Percentiles rank a stretch among this genome's conserved stretches.
Conservation (phyloP, 2,329 filamentous ascomycete species). For the Phyllosticta paracitricarpa region DNA sequence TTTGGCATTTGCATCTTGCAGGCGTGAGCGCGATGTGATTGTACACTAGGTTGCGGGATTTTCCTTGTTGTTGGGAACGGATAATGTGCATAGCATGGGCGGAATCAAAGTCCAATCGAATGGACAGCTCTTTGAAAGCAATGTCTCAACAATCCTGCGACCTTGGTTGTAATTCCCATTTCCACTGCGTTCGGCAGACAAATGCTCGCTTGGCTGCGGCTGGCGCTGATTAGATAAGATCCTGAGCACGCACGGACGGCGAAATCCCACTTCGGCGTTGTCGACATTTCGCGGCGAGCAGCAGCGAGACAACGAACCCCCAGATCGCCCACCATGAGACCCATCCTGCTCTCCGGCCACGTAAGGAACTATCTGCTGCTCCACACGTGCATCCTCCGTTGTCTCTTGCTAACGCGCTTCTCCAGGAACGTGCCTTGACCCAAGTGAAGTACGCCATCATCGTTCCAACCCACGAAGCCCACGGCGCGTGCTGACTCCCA, state of each 20-base stretch:
- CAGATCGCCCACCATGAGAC: slow-evolving; percentile 58
- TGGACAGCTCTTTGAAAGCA: neutral
- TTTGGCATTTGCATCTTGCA: neutral
- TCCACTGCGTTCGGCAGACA: neutral
- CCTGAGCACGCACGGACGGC: slow-evolving; percentile 1
- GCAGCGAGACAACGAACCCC: slow-evolving; percentile 6
- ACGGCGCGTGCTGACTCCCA: neutral
- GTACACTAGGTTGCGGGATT: neutral
- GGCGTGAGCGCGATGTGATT: neutral
- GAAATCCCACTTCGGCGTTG: slow-evolving; percentile 10
- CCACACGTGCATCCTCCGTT: neutral
- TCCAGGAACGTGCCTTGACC: slow-evolving; percentile 78
- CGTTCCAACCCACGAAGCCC: neutral
- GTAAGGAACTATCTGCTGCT: slow-evolving; percentile 32
- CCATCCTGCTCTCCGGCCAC: slow-evolving; percentile 91
- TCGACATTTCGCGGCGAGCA: slow-evolving; percentile 10
- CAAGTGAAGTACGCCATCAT: slow-evolving; percentile 63
- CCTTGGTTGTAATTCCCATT: no score
- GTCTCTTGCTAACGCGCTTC: slow-evolving; percentile 19
- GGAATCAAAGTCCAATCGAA: neutral
- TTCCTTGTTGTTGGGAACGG: neutral
- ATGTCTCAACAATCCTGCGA: neutral
- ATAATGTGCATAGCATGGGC: neutral
- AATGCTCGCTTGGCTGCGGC: neutral
- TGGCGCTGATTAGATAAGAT: slow-evolving; percentile 2